Evolutionary conservation across 768 basidiomycete genomes (phyloP).

Genomic region (Gloeopeniophorella convolvens): DNA sequence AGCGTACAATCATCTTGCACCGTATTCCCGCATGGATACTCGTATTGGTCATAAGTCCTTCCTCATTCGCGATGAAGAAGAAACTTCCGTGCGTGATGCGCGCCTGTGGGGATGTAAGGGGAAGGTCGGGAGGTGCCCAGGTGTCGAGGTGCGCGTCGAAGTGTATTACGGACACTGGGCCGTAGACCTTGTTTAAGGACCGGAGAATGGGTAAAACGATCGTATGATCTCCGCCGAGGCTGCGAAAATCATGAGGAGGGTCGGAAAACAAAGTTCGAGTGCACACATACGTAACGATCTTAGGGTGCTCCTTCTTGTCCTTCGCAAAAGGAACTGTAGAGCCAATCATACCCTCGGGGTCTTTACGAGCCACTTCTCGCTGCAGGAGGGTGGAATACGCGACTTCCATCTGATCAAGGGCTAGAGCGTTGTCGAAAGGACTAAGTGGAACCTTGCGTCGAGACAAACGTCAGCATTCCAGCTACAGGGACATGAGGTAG

Average conservation of each 20-base stretch:
- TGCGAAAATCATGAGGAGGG: constrained; percentile 10
- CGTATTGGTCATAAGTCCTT: constrained; percentile 66
- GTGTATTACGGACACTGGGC: constrained; percentile 77
- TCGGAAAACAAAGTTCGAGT: not conserved
- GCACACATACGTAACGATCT: constrained; percentile 51
- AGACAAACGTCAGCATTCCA: not conserved
- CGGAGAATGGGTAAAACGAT: constrained; percentile 84
- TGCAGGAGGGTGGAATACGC: constrained; percentile 72
- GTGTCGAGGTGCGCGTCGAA: constrained; percentile 78
- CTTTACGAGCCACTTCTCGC: constrained; percentile 36
- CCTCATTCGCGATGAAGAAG: constrained; percentile 73
- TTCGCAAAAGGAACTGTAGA: constrained; percentile 35
- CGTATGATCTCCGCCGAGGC: constrained; percentile 79
- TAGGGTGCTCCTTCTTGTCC: constrained; percentile 63
- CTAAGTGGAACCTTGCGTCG: constrained; percentile 56
- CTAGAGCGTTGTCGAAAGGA: constrained; percentile 78
- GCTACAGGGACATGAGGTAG: too few relatives aligned
- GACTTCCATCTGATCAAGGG: constrained; percentile 81
- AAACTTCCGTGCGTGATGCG: constrained; percentile 81
- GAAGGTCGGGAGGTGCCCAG: constrained; percentile 38
- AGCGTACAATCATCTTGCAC: constrained; percentile 59
- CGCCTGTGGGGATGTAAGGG: constrained; percentile 43
- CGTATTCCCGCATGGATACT: constrained; percentile 84
- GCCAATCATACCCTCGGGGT: constrained; percentile 14
- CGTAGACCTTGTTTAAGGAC: constrained; percentile 71